These are phyloP conservation scores for Phialophora tarda DNA, from an alignment of 2,329 filamentous ascomycete genomes.

Conservation along the genomic window DNA sequence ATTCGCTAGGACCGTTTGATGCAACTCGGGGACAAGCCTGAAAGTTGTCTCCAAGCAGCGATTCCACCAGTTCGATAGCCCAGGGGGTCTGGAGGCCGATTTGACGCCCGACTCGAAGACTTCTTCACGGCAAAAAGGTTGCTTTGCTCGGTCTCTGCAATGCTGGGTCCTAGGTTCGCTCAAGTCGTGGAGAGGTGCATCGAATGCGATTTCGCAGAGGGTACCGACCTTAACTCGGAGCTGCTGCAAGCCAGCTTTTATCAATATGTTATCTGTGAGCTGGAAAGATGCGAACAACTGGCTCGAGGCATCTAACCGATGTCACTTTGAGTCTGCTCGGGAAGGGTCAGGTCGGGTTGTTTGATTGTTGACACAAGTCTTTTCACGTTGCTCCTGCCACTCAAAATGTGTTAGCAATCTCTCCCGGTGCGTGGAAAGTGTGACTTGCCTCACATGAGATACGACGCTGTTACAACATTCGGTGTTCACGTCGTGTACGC, in stretches of 20 bases:
- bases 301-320: neutral
- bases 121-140: neutral
- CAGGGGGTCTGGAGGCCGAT: neutral
- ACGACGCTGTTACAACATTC: neutral
- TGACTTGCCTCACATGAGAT: no score
- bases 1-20: no score
- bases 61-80: neutral
- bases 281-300: constrained; percentile 6
- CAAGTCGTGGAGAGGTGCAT: constrained; percentile 2
- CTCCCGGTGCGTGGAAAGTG: no score
- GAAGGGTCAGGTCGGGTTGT: no score
- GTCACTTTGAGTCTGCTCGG: no score
- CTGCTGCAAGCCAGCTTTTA: constrained; percentile 1
- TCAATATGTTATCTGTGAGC: constrained; percentile 3
- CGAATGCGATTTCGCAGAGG: constrained; percentile 4
- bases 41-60: no score
- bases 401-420: no score
- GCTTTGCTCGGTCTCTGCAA: neutral
- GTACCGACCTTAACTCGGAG: neutral
- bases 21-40: no score
- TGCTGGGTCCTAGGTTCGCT: neutral
- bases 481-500: neutral
- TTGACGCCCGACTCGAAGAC: constrained; percentile 1
- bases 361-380: no score
- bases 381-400: no score